phyloP scores from a whole-genome alignment of 108 stramenopile species.

The Nitzschia inconspicua region DNA sequence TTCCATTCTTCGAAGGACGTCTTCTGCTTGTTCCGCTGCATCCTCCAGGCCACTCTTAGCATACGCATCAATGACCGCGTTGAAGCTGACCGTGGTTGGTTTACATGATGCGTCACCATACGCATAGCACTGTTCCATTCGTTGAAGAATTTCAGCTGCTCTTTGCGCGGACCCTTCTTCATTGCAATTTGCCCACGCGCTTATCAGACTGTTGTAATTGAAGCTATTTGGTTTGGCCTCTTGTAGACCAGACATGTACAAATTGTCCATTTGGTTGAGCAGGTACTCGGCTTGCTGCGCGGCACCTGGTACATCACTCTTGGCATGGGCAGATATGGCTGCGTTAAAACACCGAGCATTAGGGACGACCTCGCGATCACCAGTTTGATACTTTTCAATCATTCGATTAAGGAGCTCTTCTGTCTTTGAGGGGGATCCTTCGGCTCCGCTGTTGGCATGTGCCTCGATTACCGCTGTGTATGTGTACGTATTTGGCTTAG shows the following conservation, averaged over 20 bases:
- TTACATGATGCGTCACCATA: constrained; percentile 43
- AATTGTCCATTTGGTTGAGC: constrained; percentile 31
- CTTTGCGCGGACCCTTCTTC: constrained; percentile 47
- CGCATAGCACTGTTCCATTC: constrained; percentile 53
- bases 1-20: constrained; percentile 67
- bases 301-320: constrained; percentile 59
- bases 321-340: constrained; percentile 38
- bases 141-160: constrained; percentile 58
- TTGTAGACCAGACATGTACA: constrained; percentile 37
- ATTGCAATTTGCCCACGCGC: constrained; percentile 57
- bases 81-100: constrained; percentile 63
- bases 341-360: constrained; percentile 38
- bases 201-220: constrained; percentile 63
- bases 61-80: constrained; percentile 59
- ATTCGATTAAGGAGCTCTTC: constrained; percentile 36
- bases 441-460: constrained; percentile 57
- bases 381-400: constrained; percentile 23
- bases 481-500: constrained; percentile 62
- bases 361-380: constrained; percentile 24
- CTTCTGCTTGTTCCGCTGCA: constrained; percentile 56
- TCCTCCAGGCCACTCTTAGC: constrained; percentile 49
- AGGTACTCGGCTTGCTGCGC: constrained; percentile 46
- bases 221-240: constrained; percentile 46
- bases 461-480: constrained; percentile 83
- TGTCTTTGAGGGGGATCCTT: constrained; percentile 37